phyloP scores from a whole-genome alignment of 148 eudicot genomes.

The Vaccinium darrowii region DNA sequence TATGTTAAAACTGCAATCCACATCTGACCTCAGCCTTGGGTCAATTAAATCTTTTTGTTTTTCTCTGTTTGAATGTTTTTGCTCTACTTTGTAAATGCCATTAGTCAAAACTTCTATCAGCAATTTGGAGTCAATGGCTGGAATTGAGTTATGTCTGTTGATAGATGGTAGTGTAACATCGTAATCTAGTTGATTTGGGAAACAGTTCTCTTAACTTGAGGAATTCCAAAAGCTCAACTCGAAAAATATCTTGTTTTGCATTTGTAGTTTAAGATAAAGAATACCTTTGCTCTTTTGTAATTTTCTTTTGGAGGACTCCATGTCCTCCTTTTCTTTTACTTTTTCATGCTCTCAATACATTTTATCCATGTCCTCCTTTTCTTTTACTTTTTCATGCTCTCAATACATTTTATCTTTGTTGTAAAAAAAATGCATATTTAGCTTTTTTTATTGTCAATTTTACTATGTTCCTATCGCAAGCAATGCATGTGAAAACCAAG shows the following conservation, averaged over 20 bases:
- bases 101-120: background rate
- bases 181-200: background rate
- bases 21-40: background rate
- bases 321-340: background rate
- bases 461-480: background rate
- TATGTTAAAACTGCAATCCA: background rate
- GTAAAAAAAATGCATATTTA: background rate
- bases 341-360: background rate
- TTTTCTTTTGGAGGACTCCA: background rate
- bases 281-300: background rate
- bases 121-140: background rate
- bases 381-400: background rate
- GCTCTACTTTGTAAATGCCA: background rate
- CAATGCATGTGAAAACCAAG: conserved; percentile 19
- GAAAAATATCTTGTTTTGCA: background rate
- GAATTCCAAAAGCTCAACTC: background rate
- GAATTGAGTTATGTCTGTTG: background rate
- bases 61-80: background rate
- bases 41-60: conserved; percentile 6
- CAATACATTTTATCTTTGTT: background rate
- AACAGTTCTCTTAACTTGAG: background rate
- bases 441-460: background rate
- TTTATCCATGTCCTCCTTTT: background rate
- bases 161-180: background rate
- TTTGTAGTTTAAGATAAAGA: background rate